phyloP scores from a whole-genome alignment of 768 basidiomycete species.

The Tricholoma sp. region DNA sequence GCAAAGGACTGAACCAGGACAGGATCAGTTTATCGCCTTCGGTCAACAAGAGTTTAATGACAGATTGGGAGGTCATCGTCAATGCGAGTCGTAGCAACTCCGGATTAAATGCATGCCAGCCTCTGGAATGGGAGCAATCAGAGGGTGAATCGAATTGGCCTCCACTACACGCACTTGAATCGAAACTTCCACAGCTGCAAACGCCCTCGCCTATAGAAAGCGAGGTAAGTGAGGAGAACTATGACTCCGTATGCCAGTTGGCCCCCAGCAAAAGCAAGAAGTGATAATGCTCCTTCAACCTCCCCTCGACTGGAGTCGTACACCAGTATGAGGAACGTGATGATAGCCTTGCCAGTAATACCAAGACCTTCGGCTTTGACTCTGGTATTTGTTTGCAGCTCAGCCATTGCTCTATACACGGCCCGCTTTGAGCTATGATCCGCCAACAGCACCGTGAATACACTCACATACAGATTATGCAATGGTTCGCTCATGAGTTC shows the following conservation, averaged over 20 bases:
- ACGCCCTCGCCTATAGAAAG: constrained; percentile 28
- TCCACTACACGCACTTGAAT: constrained; percentile 9
- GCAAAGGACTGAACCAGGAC: constrained; percentile 74
- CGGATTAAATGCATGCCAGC: neutral
- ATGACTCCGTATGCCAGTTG: constrained; percentile 69
- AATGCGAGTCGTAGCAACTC: constrained; percentile 45
- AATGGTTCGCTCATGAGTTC: constrained; percentile 84
- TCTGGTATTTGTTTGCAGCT: constrained; percentile 62
- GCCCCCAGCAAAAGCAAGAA: constrained; percentile 83
- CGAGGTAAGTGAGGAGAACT: constrained; percentile 53
- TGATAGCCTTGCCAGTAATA: constrained; percentile 66
- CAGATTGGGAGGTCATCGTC: constrained; percentile 83
- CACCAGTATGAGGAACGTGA: constrained; percentile 64
- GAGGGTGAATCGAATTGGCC: neutral
- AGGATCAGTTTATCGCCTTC: constrained; percentile 93
- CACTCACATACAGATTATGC: constrained; percentile 55
- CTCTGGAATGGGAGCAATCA: neutral
- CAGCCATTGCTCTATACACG: constrained; percentile 53
- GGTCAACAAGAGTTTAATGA: constrained; percentile 92
- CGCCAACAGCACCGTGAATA: constrained; percentile 2
- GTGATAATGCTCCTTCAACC: constrained; percentile 39
- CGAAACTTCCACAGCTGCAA: constrained; percentile 29
- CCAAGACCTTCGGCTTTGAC: constrained; percentile 85
- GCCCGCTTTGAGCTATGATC: neutral
- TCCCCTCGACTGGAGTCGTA: constrained; percentile 32